phyloP scores from a whole-genome alignment of 441 rosid genomes.

The Oxalis stricta region DNA sequence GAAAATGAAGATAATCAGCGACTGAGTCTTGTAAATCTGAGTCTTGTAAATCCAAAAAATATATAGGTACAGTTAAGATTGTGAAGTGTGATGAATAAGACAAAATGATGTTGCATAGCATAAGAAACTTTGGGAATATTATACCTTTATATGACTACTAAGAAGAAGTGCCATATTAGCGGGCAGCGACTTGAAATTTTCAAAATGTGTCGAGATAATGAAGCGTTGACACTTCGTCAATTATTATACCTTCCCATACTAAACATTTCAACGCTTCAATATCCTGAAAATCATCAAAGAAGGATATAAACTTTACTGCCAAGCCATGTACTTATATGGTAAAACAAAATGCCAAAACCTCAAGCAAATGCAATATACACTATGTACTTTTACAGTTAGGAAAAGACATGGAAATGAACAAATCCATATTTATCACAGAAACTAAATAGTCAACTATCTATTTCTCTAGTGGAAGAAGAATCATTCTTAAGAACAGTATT shows the following conservation, averaged over 20 bases:
- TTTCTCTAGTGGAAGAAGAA: too few species aligned
- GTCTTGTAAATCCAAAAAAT: background rate
- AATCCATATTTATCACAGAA: too few species aligned
- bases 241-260: conserved; percentile 18
- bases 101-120: background rate
- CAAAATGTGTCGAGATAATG: conserved; percentile 5
- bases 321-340: too few species aligned
- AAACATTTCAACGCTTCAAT: conserved; percentile 12
- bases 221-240: conserved; percentile 25
- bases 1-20: conserved; percentile 9
- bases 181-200: conserved; percentile 13
- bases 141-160: conserved; percentile 19
- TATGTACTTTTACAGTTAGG: too few species aligned
- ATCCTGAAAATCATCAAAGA: conserved; percentile 17
- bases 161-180: conserved; percentile 22
- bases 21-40: conserved; percentile 12
- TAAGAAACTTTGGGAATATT: background rate
- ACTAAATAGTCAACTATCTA: too few species aligned
- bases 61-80: background rate
- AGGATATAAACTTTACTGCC: background rate
- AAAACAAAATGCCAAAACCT: too few species aligned
- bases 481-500: too few species aligned
- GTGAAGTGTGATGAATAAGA: background rate
- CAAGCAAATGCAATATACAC: too few species aligned
- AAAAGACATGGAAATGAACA: too few species aligned